phyloP scores from a whole-genome alignment of 805 yeast species.

The Barnettozyma sucrosica region DNA sequence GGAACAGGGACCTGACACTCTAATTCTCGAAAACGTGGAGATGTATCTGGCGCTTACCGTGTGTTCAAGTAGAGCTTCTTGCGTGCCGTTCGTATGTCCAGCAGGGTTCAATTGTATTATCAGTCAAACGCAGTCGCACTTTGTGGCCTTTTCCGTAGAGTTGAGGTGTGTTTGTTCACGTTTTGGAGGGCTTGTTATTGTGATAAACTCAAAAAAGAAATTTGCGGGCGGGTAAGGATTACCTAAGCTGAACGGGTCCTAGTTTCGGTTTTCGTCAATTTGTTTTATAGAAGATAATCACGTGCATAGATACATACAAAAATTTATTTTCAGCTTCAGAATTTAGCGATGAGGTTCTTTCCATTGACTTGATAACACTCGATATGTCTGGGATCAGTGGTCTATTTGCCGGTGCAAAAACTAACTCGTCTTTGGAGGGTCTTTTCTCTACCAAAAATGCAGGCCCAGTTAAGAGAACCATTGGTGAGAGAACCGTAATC shows the following conservation, averaged over 20 bases:
- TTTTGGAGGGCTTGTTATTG: constrained; percentile 7
- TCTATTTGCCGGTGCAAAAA: constrained; percentile 28
- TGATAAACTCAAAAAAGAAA: constrained; percentile 4
- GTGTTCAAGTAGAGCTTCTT: not conserved
- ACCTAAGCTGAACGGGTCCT: not conserved
- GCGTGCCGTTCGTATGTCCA: not conserved
- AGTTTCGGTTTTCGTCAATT: not conserved
- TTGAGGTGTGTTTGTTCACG: not conserved
- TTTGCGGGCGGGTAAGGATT: constrained; percentile 2
- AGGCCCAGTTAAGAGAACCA: constrained; percentile 43
- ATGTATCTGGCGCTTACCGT: not conserved
- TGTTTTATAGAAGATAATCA: not conserved
- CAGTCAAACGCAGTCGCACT: not conserved
- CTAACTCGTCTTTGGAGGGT: constrained; percentile 29
- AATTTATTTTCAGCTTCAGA: constrained; percentile 8
- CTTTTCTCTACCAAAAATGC: constrained; percentile 34
- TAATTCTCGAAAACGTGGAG: not conserved
- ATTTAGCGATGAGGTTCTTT: constrained; percentile 18
- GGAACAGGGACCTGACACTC: not conserved
- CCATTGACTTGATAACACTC: not conserved
- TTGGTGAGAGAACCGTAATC: constrained; percentile 30
- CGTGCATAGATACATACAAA: not conserved
- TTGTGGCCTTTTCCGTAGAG: not conserved
- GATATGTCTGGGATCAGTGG: constrained; percentile 29
- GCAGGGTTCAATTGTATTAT: not conserved